Evolutionary conservation across 2,329 filamentous ascomycete species (phyloP).

Genomic region (Pseudocercospora pini-densiflorae): DNA sequence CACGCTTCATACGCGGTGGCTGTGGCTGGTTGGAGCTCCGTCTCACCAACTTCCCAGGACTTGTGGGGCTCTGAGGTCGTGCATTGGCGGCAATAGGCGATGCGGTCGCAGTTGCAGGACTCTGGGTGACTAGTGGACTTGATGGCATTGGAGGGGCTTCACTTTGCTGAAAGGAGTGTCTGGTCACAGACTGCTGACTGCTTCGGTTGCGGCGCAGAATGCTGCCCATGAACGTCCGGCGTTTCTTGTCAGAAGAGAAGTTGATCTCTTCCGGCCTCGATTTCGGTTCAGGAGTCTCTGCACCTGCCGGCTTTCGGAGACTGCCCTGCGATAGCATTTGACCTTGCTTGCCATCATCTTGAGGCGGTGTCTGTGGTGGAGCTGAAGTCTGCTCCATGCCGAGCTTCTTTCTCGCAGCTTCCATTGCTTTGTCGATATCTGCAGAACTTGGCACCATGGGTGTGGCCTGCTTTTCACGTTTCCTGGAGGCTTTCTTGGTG

Average conservation of each 20-base stretch:
- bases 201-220: slow-evolving; percentile 41
- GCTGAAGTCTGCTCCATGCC: slow-evolving; percentile 29
- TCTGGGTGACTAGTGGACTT: slow-evolving; percentile 9
- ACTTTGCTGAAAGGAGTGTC: slow-evolving; percentile 3
- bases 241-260: slow-evolving; percentile 27
- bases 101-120: slow-evolving; percentile 6
- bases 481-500: slow-evolving; percentile 45
- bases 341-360: slow-evolving; percentile 36
- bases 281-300: slow-evolving; percentile 19
- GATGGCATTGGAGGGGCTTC: slow-evolving; percentile 12
- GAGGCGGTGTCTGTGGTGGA: slow-evolving; percentile 14
- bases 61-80: slow-evolving; percentile 57
- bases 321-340: slow-evolving; percentile 43
- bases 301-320: slow-evolving; percentile 56
- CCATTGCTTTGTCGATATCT: slow-evolving; percentile 46
- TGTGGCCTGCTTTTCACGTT: slow-evolving; percentile 44
- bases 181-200: slow-evolving; percentile 30
- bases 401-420: slow-evolving; percentile 38
- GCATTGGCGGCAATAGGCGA: slow-evolving; percentile 45
- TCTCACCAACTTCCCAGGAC: slow-evolving; percentile 42
- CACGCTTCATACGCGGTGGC: slow-evolving; percentile 26
- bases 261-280: slow-evolving; percentile 23
- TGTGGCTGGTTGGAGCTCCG: slow-evolving; percentile 30
- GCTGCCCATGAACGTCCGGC: slow-evolving; percentile 41
- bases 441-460: slow-evolving; percentile 39